Evolutionary conservation across 768 basidiomycete species (phyloP).

Genomic region (Psilocybe tampanensis): DNA sequence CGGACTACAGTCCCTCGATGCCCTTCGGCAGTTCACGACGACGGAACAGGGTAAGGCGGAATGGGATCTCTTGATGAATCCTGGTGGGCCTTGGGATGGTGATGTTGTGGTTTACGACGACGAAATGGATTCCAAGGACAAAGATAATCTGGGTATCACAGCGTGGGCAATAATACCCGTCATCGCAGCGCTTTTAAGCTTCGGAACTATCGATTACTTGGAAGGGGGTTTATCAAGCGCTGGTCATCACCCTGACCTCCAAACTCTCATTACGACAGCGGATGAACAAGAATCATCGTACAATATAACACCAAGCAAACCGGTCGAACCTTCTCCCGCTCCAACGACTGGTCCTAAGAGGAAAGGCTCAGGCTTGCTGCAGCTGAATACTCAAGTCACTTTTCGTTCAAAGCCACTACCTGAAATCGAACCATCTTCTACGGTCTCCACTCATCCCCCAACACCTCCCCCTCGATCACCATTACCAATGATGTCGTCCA

Average conservation of each 20-base stretch:
- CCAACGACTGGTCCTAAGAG: slow-evolving; percentile 9
- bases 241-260: slow-evolving; percentile 57
- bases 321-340: background rate
- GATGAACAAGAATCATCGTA: slow-evolving; percentile 28
- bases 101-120: slow-evolving; percentile 78
- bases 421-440: slow-evolving; percentile 56
- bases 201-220: slow-evolving; percentile 66
- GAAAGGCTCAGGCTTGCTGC: slow-evolving; percentile 57
- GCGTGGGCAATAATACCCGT: slow-evolving; percentile 75
- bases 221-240: slow-evolving; percentile 71
- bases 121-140: slow-evolving; percentile 72
- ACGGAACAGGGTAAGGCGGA: slow-evolving; percentile 70
- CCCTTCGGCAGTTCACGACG: slow-evolving; percentile 80
- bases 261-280: slow-evolving; percentile 50
- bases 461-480: slow-evolving; percentile 47
- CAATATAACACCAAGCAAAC: background rate
- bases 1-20: slow-evolving; percentile 65
- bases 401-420: slow-evolving; percentile 51
- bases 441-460: slow-evolving; percentile 34
- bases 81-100: slow-evolving; percentile 67
- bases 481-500: slow-evolving; percentile 57
- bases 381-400: slow-evolving; percentile 64
- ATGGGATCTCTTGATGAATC: slow-evolving; percentile 67
- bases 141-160: slow-evolving; percentile 51
- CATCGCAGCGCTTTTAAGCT: slow-evolving; percentile 56